Percentiles rank a stretch among this genome's conserved stretches.
Evolutionary conservation across 108 stramenopile species (phyloP).

Genomic region (Nitzschia putrida): DNA sequence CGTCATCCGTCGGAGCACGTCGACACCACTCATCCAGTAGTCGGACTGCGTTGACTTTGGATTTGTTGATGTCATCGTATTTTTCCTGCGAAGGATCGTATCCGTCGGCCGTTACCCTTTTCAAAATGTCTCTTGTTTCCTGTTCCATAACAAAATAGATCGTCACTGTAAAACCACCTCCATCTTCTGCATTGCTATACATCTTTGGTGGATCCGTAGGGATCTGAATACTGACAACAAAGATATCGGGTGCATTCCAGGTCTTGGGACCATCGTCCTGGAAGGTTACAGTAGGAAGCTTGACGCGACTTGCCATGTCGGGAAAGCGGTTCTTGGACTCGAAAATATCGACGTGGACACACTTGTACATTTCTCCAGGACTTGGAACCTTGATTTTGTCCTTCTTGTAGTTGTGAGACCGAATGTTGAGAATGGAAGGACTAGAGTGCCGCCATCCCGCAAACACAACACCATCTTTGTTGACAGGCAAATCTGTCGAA

Average conservation of each 20-base stretch:
- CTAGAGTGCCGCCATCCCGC: constrained; percentile 57
- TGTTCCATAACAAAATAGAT: constrained; percentile 78
- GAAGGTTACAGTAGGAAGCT: constrained; percentile 58
- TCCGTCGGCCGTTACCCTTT: constrained; percentile 70
- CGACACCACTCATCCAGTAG: constrained; percentile 82
- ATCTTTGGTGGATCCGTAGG: constrained; percentile 84
- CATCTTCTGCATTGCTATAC: constrained; percentile 52
- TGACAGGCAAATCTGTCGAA: constrained; percentile 53
- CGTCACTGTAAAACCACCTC: constrained; percentile 70
- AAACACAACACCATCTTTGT: constrained; percentile 54
- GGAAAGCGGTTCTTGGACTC: constrained; percentile 56
- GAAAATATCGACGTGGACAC: constrained; percentile 69
- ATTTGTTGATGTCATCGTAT: constrained; percentile 52
- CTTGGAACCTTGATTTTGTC: constrained; percentile 76
- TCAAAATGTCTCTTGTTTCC: constrained; percentile 71
- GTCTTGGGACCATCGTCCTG: constrained; percentile 51
- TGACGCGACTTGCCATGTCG: constrained; percentile 68
- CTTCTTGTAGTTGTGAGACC: constrained; percentile 68
- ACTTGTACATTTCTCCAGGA: constrained; percentile 76
- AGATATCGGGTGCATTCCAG: constrained; percentile 79
- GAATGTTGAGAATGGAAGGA: constrained; percentile 48
- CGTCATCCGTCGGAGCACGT: constrained; percentile 66
- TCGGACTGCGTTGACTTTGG: constrained; percentile 68
- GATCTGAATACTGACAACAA: constrained; percentile 65
- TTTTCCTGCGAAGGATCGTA: constrained; percentile 64